Evolutionary conservation across 371 early-diverging fungal genomes (phyloP).

Genomic region (Mucor velutinosus): DNA sequence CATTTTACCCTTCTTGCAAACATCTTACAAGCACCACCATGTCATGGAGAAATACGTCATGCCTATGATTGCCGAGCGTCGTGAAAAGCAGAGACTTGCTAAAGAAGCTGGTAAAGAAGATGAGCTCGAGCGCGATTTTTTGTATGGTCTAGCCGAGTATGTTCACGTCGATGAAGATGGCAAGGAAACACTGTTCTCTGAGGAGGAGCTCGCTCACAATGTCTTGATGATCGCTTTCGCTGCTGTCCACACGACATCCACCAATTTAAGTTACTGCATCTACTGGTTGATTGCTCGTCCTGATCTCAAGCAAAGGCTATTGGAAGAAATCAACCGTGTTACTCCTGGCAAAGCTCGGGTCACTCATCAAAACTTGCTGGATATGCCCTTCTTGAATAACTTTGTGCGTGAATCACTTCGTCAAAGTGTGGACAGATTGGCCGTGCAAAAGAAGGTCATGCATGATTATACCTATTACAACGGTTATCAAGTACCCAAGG

Average conservation of each 20-base stretch:
- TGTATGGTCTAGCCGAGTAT: slow-evolving; percentile 32
- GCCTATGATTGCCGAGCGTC: slow-evolving; percentile 23
- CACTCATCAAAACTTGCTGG: slow-evolving; percentile 20
- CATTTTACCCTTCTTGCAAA: slow-evolving; percentile 32
- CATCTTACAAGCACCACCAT: slow-evolving; percentile 20
- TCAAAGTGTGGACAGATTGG: slow-evolving; percentile 37
- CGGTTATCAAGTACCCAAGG: slow-evolving; percentile 43
- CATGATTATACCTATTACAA: slow-evolving; percentile 35
- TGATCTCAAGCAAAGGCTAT: slow-evolving; percentile 22
- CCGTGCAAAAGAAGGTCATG: slow-evolving; percentile 28
- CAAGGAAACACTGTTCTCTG: neutral
- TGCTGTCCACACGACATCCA: slow-evolving; percentile 41
- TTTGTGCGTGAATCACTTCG: slow-evolving; percentile 40
- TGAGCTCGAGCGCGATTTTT: slow-evolving; percentile 14
- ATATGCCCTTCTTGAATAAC: slow-evolving; percentile 37
- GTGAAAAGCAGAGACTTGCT: slow-evolving; percentile 12
- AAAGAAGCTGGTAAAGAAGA: slow-evolving; percentile 6
- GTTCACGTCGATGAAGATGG: slow-evolving; percentile 22
- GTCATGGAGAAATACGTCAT: slow-evolving; percentile 32
- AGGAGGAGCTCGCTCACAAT: slow-evolving; percentile 22
- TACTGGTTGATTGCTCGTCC: slow-evolving; percentile 42
- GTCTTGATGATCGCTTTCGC: slow-evolving; percentile 42
- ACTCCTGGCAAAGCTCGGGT: slow-evolving; percentile 25
- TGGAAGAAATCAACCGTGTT: slow-evolving; percentile 32
- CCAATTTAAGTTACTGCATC: slow-evolving; percentile 27